These are phyloP conservation scores for Aspergillus thermomutatus DNA, from an alignment of 2,329 filamentous ascomycete genomes.

Conservation along the genomic window DNA sequence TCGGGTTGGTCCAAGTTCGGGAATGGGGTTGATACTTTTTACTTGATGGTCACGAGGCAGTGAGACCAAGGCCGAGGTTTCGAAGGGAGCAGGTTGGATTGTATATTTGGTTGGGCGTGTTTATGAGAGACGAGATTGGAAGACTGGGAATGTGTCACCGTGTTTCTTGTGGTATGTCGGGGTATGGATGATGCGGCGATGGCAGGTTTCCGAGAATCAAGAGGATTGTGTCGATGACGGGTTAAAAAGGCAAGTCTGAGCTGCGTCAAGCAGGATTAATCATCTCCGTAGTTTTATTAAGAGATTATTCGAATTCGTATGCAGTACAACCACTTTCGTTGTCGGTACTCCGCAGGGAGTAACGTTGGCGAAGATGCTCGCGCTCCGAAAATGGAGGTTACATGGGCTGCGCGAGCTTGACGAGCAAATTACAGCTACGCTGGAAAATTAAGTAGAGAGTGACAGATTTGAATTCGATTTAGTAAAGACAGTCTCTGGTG, in stretches of 20 bases:
- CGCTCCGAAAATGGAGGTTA: not conserved
- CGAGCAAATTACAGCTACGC: not conserved
- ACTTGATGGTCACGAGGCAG: not conserved
- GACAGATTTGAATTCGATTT: not conserved
- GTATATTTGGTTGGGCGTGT: not conserved
- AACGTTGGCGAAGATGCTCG: not conserved
- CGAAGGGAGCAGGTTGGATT: not conserved
- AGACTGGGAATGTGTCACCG: not conserved
- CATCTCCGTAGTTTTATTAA: not conserved
- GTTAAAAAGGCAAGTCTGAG: conserved; percentile 37
- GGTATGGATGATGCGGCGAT: not conserved
- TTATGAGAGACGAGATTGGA: not conserved
- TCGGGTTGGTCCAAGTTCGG: not conserved
- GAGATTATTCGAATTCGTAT: not conserved
- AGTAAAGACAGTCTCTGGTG: not conserved
- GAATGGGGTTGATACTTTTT: not conserved
- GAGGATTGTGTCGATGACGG: conserved; percentile 16
- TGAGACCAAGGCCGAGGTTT: not conserved
- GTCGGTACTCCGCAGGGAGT: not conserved
- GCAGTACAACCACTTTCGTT: not conserved
- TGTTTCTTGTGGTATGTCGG: not conserved
- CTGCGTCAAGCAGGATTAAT: conserved; percentile 11
- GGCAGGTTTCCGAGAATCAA: not conserved
- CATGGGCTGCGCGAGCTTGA: not conserved
- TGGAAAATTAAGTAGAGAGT: not conserved